These are phyloP conservation scores for Echinochloa phyllopogon DNA, from an alignment of 176 grass and related monocot species.

Conservation along the genomic window DNA sequence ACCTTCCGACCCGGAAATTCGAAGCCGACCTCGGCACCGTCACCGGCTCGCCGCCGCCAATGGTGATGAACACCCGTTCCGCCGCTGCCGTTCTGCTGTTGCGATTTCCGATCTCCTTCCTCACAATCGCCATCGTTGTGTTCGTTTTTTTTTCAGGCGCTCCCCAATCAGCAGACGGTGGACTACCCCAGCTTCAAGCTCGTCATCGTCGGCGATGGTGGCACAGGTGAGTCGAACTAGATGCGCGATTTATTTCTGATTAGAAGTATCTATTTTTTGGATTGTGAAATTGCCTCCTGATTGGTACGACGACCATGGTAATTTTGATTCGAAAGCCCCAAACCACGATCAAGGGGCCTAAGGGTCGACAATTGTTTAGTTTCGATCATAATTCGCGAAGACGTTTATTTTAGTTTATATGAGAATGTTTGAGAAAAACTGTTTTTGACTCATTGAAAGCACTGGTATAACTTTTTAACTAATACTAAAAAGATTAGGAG, in stretches of 20 bases:
- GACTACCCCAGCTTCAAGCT: slow-evolving; percentile 35
- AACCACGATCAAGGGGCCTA: not conserved
- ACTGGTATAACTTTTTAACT: not conserved
- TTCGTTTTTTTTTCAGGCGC: slow-evolving; percentile 41
- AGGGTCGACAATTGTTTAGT: not conserved
- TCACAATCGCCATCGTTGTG: not conserved
- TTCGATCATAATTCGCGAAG: not conserved
- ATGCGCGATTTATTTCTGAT: not conserved
- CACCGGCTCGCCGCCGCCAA: not conserved
- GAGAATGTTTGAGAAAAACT: not conserved
- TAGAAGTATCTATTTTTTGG: not conserved
- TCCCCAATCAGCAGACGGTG: slow-evolving; percentile 65
- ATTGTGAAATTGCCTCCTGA: not conserved
- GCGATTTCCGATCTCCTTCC: not conserved
- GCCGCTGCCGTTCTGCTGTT: too few species aligned
- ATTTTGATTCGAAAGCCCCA: not conserved
- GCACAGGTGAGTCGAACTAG: slow-evolving; percentile 46
- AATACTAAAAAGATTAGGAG: not conserved
- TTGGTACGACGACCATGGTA: not conserved
- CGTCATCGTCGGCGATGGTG: slow-evolving; percentile 66
- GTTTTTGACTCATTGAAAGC: not conserved
- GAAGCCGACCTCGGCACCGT: not conserved
- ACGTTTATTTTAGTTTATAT: not conserved
- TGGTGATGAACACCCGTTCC: slow-evolving; percentile 5
- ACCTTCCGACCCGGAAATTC: not conserved